Evolutionary conservation across 495 filamentous ascomycete species (phyloP).

Genomic region (Cryomyces minteri): DNA sequence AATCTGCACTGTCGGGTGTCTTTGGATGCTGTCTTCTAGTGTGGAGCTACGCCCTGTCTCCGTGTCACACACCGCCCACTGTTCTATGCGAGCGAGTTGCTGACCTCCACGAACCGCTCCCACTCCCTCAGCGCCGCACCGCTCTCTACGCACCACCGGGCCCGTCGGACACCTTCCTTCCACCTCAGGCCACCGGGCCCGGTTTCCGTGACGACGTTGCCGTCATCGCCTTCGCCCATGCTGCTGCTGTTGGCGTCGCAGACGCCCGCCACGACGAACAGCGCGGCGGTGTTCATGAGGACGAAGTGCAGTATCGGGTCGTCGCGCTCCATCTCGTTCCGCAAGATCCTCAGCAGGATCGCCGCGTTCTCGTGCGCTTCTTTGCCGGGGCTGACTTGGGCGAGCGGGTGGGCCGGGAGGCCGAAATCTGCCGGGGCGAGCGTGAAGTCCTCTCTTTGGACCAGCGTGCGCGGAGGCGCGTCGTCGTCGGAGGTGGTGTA

Average conservation of each 20-base stretch:
- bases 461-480: slow-evolving; percentile 21
- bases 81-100: slow-evolving; percentile 6
- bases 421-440: slow-evolving; percentile 74
- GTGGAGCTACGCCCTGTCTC: too few relatives aligned
- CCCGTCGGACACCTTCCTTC: slow-evolving; percentile 80
- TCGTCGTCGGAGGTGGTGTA: slow-evolving; percentile 25
- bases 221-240: slow-evolving; percentile 59
- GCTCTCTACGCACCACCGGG: slow-evolving; percentile 65
- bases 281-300: slow-evolving; percentile 75
- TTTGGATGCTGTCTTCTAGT: too few relatives aligned
- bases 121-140: slow-evolving; percentile 59
- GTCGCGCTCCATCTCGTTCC: slow-evolving; percentile 47
- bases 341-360: slow-evolving; percentile 61
- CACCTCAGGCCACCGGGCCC: slow-evolving; percentile 74
- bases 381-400: slow-evolving; percentile 64
- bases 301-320: slow-evolving; percentile 88
- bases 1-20: too few relatives aligned
- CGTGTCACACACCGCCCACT: too few relatives aligned
- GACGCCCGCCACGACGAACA: slow-evolving; percentile 69
- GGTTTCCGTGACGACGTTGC: slow-evolving; percentile 53
- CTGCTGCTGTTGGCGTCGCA: slow-evolving; percentile 63
- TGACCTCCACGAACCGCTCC: slow-evolving; percentile 21
- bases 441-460: slow-evolving; percentile 53
- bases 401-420: slow-evolving; percentile 52
- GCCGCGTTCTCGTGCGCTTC: slow-evolving; percentile 70